Base-by-base conservation (phyloP, 306 rosid genomes). In the Macrotyloma uniflorum region DNA sequence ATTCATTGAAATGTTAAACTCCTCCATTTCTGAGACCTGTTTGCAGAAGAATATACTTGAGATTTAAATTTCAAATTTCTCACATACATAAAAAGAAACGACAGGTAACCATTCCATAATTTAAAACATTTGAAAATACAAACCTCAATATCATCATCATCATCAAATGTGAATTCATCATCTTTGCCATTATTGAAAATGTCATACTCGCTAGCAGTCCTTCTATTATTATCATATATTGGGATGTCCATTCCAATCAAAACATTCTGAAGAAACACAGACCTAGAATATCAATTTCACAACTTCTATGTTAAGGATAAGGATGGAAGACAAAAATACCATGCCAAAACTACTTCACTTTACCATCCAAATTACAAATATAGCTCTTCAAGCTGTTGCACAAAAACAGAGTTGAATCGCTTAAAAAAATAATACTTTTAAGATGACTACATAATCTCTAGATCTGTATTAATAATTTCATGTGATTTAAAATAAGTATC, bases 221-320 rank as follows among this genome's bases (percentile, higher is more conserved):
- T 89, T 86, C 82, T 86, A 65, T 84, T 87, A 78, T 89, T 87
- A 78, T 89, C 91, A 70, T 92, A 87, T 33, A 77, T 70, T 72
- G 93, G 92, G 77, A 89, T 84, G 69, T 94, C 98, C 93, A 89
- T 92, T 81, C 95, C 97, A 70, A 94, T 85, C 75, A 94, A 86
- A 85, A 74, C 98, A 79, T 78, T 94, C 98, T 92, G 89, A 75
- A 73, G 78, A 82, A 78, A 75, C 71, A 72, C 32, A 74, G 74
- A 69, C 67, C 51, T 85, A 61, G 81, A 64, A 62, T 75, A 74
- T 80, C 57, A 75, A 67, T 53, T 67, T 18, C 8, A 49, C 59
- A 75, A 74, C 19, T 75, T 71, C 30, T 6, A 36, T 42, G 32
- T 65, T 4, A 45, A 70, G 76, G 26, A 73, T 33, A 63, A 32